Conservation (phyloP, 129 eudicot genomes). For the Arctium minus region DNA sequence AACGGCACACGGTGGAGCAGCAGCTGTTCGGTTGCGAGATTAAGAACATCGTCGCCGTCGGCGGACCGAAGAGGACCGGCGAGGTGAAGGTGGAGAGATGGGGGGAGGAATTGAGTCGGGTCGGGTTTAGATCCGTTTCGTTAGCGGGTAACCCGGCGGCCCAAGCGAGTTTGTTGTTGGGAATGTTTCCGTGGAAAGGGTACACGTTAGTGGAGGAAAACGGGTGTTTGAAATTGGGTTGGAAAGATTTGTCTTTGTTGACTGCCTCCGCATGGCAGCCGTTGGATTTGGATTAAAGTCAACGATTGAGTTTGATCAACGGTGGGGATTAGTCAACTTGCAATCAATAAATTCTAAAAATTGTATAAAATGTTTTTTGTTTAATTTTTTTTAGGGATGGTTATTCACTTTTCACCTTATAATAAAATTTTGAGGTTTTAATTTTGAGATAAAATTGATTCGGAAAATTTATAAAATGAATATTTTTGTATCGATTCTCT, state of each 20-base stretch:
- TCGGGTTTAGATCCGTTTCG: slow-evolving; percentile 70
- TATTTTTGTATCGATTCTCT: not conserved
- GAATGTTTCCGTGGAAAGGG: slow-evolving; percentile 95
- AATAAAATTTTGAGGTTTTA: not conserved
- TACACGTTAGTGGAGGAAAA: slow-evolving; percentile 82
- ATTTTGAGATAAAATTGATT: too few species aligned
- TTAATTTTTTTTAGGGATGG: not conserved
- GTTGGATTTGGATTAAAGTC: slow-evolving; percentile 27
- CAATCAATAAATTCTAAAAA: not conserved
- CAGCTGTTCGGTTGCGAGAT: slow-evolving; percentile 76
- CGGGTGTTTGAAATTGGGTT: slow-evolving; percentile 81
- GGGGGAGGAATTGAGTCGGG: slow-evolving; percentile 67
- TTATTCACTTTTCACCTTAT: not conserved
- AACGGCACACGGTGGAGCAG: slow-evolving; percentile 77
- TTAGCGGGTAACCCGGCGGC: slow-evolving; percentile 89
- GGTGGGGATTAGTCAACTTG: slow-evolving; percentile 10
- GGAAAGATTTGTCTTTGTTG: slow-evolving; percentile 90
- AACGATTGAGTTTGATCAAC: slow-evolving; percentile 19
- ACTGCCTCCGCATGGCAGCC: slow-evolving; percentile 98
- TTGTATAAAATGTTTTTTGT: slow-evolving; percentile 11
- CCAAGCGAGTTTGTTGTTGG: slow-evolving; percentile 72
- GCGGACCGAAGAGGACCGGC: slow-evolving; percentile 74
- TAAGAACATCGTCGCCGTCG: slow-evolving; percentile 76
- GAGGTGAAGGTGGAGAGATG: slow-evolving; percentile 82
- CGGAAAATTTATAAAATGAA: not conserved